A percentile compares a stretch with the other conserved stretches of the same genome.
These are phyloP conservation scores for Tremellales sp. DNA, from an alignment of 1,284 basidiomycete genomes.

Conservation along the genomic window DNA sequence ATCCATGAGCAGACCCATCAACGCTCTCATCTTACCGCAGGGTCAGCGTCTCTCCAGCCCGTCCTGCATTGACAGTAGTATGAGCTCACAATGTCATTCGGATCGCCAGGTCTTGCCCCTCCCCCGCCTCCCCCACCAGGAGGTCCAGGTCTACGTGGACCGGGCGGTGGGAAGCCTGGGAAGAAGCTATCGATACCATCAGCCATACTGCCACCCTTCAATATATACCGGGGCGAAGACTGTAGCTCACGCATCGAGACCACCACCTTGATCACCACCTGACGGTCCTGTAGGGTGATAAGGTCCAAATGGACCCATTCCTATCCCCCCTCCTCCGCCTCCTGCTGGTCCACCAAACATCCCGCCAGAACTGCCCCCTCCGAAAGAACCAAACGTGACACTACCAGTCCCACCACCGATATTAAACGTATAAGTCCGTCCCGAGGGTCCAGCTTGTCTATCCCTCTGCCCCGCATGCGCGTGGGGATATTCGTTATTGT, in stretches of 20 bases:
- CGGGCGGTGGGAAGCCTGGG: constrained; percentile 22
- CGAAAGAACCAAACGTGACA: constrained; percentile 22
- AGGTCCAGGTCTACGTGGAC: neutral
- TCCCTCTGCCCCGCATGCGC: neutral
- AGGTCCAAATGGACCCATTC: constrained; percentile 11
- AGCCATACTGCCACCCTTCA: neutral
- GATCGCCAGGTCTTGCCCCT: constrained; percentile 2
- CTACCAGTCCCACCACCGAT: constrained; percentile 28
- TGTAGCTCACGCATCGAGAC: constrained; percentile 10
- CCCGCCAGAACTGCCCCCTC: constrained; percentile 2
- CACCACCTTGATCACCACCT: constrained; percentile 3
- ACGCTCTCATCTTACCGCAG: constrained; percentile 26
- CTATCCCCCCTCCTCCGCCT: constrained; percentile 3
- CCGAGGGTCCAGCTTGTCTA: neutral
- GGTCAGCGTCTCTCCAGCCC: neutral
- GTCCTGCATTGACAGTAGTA: neutral
- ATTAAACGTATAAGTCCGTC: constrained; percentile 24
- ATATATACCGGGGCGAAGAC: neutral
- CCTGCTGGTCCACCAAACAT: neutral
- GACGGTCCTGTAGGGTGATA: neutral
- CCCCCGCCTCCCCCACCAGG: constrained; percentile 1
- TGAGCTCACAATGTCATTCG: constrained; percentile 24
- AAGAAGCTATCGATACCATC: constrained; percentile 25
- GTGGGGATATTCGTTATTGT: constrained; percentile 2
- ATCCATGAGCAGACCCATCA: constrained; percentile 28